Evolutionary conservation across 139 green algal genomes (phyloP).

Genomic region (Picocystis salinarum): DNA sequence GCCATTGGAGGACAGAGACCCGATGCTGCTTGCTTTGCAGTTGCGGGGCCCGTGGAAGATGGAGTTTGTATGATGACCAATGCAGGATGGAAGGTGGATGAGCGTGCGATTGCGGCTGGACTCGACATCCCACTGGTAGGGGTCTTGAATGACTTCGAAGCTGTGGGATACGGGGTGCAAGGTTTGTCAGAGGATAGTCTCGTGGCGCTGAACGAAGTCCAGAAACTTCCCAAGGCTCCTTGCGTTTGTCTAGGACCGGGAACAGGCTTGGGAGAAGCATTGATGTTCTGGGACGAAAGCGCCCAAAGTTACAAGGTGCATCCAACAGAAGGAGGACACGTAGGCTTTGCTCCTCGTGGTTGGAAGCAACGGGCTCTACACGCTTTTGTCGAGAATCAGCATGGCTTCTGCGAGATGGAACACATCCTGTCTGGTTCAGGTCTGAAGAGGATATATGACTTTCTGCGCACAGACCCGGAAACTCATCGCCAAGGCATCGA

Average conservation of each 20-base stretch:
- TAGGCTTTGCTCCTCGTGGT: slow-evolving; percentile 60
- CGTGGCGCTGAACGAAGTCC: slow-evolving; percentile 3
- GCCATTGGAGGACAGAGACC: slow-evolving; percentile 6
- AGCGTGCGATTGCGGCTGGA: background rate
- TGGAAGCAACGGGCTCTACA: slow-evolving; percentile 63
- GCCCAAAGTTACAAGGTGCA: background rate
- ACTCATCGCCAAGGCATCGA: background rate
- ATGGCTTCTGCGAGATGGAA: slow-evolving; percentile 66
- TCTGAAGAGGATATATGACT: slow-evolving; percentile 77
- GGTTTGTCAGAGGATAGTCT: slow-evolving; percentile 26
- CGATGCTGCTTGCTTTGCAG: slow-evolving; percentile 33
- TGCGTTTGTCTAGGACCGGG: slow-evolving; percentile 73
- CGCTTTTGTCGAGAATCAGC: slow-evolving; percentile 32
- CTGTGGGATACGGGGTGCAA: slow-evolving; percentile 72
- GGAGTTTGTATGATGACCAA: slow-evolving; percentile 78
- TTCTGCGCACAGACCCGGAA: too few relatives aligned
- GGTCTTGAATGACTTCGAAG: slow-evolving; percentile 88
- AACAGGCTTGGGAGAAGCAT: slow-evolving; percentile 68
- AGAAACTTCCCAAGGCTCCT: slow-evolving; percentile 17
- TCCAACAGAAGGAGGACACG: slow-evolving; percentile 54
- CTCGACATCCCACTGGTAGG: slow-evolving; percentile 7
- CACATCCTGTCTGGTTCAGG: slow-evolving; percentile 66
- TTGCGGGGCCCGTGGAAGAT: slow-evolving; percentile 57
- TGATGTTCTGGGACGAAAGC: slow-evolving; percentile 63
- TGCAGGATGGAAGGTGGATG: slow-evolving; percentile 53